Evolutionary conservation across 2,329 filamentous ascomycete species (phyloP).

Genomic region (Exophiala sideris): DNA sequence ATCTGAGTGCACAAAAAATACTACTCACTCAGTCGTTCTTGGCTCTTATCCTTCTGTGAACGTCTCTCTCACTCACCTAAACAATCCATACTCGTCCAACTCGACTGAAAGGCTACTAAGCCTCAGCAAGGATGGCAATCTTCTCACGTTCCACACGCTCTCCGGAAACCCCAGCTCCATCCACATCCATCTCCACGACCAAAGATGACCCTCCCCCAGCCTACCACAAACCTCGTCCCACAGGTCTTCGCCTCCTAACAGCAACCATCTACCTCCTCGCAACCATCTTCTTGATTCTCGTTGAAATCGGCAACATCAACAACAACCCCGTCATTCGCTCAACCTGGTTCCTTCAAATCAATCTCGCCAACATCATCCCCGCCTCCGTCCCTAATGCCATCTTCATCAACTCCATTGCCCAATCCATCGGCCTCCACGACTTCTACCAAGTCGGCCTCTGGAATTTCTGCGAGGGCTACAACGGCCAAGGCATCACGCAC

Average conservation of each 20-base stretch:
- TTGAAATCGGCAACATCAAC: slow-evolving; percentile 72
- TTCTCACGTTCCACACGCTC: slow-evolving; percentile 11
- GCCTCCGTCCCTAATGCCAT: slow-evolving; percentile 66
- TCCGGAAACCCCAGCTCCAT: not conserved
- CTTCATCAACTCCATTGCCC: slow-evolving; percentile 82
- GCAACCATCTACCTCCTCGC: slow-evolving; percentile 69
- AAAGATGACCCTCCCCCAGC: slow-evolving; percentile 18
- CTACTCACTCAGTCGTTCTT: too few relatives aligned
- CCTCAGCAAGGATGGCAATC: slow-evolving; percentile 1
- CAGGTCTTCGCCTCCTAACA: slow-evolving; percentile 59
- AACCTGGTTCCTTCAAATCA: slow-evolving; percentile 81
- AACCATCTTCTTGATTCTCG: slow-evolving; percentile 75
- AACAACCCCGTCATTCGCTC: slow-evolving; percentile 59
- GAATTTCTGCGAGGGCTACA: slow-evolving; percentile 87
- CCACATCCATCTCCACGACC: not conserved
- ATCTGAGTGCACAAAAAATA: too few relatives aligned
- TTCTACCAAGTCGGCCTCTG: slow-evolving; percentile 92
- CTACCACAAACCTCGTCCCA: slow-evolving; percentile 33
- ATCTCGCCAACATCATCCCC: slow-evolving; percentile 78
- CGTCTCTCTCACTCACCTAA: too few relatives aligned
- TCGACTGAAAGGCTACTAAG: not conserved
- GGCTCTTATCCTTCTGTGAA: too few relatives aligned
- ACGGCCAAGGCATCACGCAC: slow-evolving; percentile 67
- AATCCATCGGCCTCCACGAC: slow-evolving; percentile 82
- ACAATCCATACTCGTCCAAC: too few relatives aligned